Evolutionary conservation across 495 filamentous ascomycete genomes (phyloP).

Genomic region (Penicillium crystallinum): DNA sequence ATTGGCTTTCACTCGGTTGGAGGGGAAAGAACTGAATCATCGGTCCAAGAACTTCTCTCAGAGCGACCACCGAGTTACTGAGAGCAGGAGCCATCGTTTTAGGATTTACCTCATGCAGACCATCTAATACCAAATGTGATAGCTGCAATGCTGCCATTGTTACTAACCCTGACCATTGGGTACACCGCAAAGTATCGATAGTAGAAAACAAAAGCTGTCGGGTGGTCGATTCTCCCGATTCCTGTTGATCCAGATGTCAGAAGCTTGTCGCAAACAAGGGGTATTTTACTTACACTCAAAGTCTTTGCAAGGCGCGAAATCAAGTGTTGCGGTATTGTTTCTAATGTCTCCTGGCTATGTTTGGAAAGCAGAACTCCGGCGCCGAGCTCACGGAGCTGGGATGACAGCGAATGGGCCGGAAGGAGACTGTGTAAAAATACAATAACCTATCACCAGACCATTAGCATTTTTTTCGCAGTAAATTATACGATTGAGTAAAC

Average conservation of each 20-base stretch:
- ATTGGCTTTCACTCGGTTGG: conserved; percentile 12
- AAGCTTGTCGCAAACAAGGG: neutral
- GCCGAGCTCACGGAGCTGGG: conserved; percentile 21
- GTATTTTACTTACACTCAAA: conserved; percentile 20
- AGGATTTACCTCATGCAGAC: conserved; percentile 16
- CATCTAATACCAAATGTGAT: conserved; percentile 20
- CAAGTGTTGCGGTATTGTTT: conserved; percentile 17
- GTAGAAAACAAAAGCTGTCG: conserved; percentile 21
- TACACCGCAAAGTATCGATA: conserved; percentile 17
- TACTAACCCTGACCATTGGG: neutral
- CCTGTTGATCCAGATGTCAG: conserved; percentile 12
- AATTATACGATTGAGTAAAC: neutral
- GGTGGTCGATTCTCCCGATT: conserved; percentile 19
- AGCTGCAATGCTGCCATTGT: conserved; percentile 19
- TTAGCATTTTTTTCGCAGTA: neutral
- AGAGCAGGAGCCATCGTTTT: conserved; percentile 5
- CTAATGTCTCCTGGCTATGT: conserved; percentile 18
- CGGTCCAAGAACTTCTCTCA: conserved; percentile 15
- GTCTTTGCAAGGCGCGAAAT: conserved; percentile 23
- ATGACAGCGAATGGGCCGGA: conserved; percentile 17
- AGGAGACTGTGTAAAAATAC: conserved; percentile 25
- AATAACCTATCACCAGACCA: neutral
- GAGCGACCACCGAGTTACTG: conserved; percentile 4
- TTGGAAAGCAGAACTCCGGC: conserved; percentile 27
- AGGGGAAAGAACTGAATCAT: conserved; percentile 23